Evolutionary conservation across 371 early-diverging fungal species (phyloP), one percentile per base, ranked within the genome.

Genomic region (Umbelopsis sp.): DNA sequence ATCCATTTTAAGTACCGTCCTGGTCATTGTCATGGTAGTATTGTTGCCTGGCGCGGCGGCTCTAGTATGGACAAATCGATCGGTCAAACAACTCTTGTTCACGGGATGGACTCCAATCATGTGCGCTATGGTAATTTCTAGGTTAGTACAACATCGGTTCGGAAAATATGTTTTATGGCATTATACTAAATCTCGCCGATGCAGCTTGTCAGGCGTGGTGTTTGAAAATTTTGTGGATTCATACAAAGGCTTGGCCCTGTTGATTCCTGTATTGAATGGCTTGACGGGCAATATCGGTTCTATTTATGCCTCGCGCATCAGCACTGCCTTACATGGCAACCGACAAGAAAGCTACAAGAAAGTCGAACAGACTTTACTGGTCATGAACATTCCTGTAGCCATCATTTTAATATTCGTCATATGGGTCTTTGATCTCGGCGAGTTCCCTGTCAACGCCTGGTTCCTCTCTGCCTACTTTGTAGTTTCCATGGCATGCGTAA

Each of bases 61-160:
- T 18, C 63, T 84, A 25, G 90, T 88, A 3, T 83, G 86, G 71
- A 64, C 68, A 14, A 92, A 93, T 74, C 74, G 78, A 50, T 82
- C 80, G 46, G 93, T 93, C 22, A 79, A 80, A 18, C 85, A 86
- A 44, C 78, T 92, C 20, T 71, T 94, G 4, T 82, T 80, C 63
- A 84, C 86, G n/a, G 96, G 95, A 8, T 96, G 94, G 94, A 79
- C 87, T 1, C 92, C 95, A 1, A 82, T 96, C 38, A 75, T 94
- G 10, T 73, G 87, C 16, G 93, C 96, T 14, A 92, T 94, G 86
- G 72, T 88, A 4, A 93, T 94, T 46, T 90, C 95, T 8, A 92
- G 88, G 77, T 79, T 70, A 66, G 14, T n/a, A 53, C 9, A 16
- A 46, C 10, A 0, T 44, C 66, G 37, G 4, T 11, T 10, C 41